These are phyloP conservation scores for Diplogelasinospora grovesii DNA, from an alignment of 495 filamentous ascomycete genomes.

Conservation along the genomic window DNA sequence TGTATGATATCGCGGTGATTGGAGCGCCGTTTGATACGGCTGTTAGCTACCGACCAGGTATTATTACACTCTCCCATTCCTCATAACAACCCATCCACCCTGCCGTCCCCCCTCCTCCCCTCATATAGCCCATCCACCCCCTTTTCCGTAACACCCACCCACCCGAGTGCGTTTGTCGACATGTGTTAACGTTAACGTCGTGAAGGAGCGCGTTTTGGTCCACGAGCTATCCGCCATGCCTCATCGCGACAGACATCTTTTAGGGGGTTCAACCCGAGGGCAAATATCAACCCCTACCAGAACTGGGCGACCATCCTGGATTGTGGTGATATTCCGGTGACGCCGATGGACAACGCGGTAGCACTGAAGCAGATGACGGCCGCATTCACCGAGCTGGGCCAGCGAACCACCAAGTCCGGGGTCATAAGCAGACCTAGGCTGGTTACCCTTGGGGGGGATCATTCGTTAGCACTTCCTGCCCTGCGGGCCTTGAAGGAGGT, in stretches of 20 bases:
- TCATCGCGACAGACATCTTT: constrained; percentile 65
- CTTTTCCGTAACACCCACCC: too few relatives aligned
- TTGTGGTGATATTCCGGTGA: constrained; percentile 79
- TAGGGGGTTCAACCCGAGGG: constrained; percentile 71
- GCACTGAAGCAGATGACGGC: constrained; percentile 72
- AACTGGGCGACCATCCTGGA: constrained; percentile 70
- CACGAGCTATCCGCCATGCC: constrained; percentile 73
- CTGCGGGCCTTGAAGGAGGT: constrained; percentile 63
- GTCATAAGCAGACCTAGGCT: constrained; percentile 50
- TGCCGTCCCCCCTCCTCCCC: too few relatives aligned
- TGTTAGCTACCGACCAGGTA: constrained; percentile 70
- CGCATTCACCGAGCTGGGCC: constrained; percentile 52
- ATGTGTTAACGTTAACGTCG: not conserved
- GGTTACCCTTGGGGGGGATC: constrained; percentile 76
- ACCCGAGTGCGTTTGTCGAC: not conserved
- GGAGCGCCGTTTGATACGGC: constrained; percentile 83
- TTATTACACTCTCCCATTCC: not conserved
- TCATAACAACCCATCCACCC: too few relatives aligned
- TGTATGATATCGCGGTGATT: constrained; percentile 74
- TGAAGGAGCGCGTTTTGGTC: constrained; percentile 77
- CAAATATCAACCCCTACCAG: constrained; percentile 67
- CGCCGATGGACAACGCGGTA: constrained; percentile 69
- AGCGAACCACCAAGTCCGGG: constrained; percentile 23
- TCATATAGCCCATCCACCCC: too few relatives aligned
- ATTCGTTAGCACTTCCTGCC: constrained; percentile 70